phyloP scores from a whole-genome alignment of 2,329 filamentous ascomycete genomes.

The Epichloe typhina region DNA sequence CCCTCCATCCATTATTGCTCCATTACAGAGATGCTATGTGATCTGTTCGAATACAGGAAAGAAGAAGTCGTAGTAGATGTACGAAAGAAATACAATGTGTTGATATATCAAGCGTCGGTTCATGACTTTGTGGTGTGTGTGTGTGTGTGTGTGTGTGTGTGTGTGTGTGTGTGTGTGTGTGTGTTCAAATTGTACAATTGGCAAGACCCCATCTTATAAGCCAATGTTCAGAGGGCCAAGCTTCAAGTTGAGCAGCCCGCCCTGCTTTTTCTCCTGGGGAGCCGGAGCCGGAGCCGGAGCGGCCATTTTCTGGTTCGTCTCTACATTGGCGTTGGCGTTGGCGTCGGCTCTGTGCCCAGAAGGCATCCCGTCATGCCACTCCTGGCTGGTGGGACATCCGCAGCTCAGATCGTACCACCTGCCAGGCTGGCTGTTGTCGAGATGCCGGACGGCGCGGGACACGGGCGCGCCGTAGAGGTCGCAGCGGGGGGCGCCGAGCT shows the following conservation, averaged over 20 bases:
- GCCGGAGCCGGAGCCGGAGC: not conserved
- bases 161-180: too few relatives aligned
- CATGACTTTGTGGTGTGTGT: too few relatives aligned
- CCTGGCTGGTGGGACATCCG: slow-evolving; percentile 18
- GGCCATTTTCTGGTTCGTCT: not conserved
- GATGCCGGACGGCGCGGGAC: slow-evolving; percentile 15
- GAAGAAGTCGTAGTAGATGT: too few relatives aligned
- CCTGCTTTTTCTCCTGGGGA: not conserved
- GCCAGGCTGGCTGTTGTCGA: slow-evolving; percentile 17
- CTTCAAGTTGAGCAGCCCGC: slow-evolving; percentile 1
- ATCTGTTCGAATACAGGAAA: too few relatives aligned
- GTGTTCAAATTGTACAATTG: not conserved
- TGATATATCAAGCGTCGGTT: not conserved
- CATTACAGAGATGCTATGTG: too few relatives aligned
- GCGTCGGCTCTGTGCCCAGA: too few relatives aligned
- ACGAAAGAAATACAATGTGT: not conserved
- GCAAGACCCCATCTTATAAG: not conserved
- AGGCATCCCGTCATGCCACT: slow-evolving; percentile 5
- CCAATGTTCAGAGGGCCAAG: not conserved
- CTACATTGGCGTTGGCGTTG: not conserved
- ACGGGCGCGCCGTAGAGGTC: slow-evolving; percentile 22
- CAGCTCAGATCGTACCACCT: slow-evolving; percentile 24
- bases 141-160: too few relatives aligned
- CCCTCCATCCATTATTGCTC: too few relatives aligned
- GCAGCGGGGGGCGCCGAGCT: slow-evolving; percentile 20